phyloP scores from a whole-genome alignment of 306 rosid species.

The Calophaca sinica region DNA sequence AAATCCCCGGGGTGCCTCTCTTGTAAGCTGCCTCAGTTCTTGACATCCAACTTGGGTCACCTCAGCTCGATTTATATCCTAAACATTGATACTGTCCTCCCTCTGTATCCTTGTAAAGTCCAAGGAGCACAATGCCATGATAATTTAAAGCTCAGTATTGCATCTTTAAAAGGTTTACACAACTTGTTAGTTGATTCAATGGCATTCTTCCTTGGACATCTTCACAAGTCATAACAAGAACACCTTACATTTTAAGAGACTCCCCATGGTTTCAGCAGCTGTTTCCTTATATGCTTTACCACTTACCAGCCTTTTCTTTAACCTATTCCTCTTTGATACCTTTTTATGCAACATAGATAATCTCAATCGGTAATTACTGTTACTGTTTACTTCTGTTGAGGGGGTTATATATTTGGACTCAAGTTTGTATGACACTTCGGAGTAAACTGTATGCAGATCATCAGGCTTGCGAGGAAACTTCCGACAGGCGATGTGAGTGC shows the following conservation, averaged over 20 bases:
- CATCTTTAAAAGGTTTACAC: slow-evolving; percentile 9
- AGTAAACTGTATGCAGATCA: slow-evolving; percentile 65
- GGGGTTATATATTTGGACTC: background rate
- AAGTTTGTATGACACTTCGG: slow-evolving; percentile 27
- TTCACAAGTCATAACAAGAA: background rate
- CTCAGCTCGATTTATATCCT: background rate
- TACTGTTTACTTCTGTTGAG: background rate
- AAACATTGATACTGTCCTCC: background rate
- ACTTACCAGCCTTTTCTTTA: background rate
- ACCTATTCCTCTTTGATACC: slow-evolving; percentile 20
- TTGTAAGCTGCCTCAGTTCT: background rate
- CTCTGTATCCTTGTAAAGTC: background rate
- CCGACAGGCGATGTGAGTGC: slow-evolving; percentile 86
- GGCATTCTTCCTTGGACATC: background rate
- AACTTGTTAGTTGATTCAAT: background rate
- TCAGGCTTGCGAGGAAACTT: slow-evolving; percentile 87
- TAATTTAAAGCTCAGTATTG: background rate
- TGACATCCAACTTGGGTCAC: background rate
- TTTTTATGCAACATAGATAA: background rate
- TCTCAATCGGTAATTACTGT: background rate
- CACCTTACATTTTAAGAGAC: slow-evolving; percentile 3
- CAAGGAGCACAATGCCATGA: background rate
- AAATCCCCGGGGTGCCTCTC: background rate
- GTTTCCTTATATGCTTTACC: slow-evolving; percentile 2
- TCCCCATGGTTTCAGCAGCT: background rate